Evolutionary conservation across 108 stramenopile genomes (phyloP), one percentile per base, ranked within the genome.

Genomic region (Fragilaria radians): DNA sequence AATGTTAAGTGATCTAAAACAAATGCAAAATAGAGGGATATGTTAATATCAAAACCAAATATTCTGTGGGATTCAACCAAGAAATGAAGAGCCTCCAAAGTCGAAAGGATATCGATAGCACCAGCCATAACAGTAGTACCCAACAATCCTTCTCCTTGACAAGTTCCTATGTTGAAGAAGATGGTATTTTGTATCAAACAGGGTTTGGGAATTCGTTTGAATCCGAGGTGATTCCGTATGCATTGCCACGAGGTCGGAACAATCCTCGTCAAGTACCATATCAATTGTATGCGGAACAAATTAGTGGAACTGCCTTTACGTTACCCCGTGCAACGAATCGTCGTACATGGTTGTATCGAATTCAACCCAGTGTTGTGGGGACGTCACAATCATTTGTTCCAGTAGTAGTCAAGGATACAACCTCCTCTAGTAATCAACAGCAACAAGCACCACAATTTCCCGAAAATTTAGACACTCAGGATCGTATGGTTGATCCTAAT

Each of bases 241-340:
- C 96, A 5, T 69, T 95, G 24, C 96, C 96, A 23, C 59, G 52
- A 28, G 88, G 86, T 5, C 83, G 94, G n/a, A 97, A 95, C 73
- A 91, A 85, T 73, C 96, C 96, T 24, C 90, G 91, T 7, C 29
- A 68, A n/a, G 83, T 83, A 29, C 88, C 89, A 4, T 72, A 63
- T 52, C 73, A 81, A 18, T 70, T 95, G 49, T 94, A 93, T 68
- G 71, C 96, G 3, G 96, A 97, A 71, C 93, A 97, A 62, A 51
- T 97, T 23, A 87, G 86, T 0, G 96, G 96, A 27, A 95, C 91
- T 34, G 93, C 93, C 25, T 96, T 96, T 76, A 96, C 95, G 7
- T 71, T 71, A 23, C 95, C 95, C 9, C 75, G 95, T 1, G 21
- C 46, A 28, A 74, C 76, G 24, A 97, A 97, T 73, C 54, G 69